These are phyloP conservation scores for Jackrogersella minutella DNA, from an alignment of 495 filamentous ascomycete species.

Conservation along the genomic window DNA sequence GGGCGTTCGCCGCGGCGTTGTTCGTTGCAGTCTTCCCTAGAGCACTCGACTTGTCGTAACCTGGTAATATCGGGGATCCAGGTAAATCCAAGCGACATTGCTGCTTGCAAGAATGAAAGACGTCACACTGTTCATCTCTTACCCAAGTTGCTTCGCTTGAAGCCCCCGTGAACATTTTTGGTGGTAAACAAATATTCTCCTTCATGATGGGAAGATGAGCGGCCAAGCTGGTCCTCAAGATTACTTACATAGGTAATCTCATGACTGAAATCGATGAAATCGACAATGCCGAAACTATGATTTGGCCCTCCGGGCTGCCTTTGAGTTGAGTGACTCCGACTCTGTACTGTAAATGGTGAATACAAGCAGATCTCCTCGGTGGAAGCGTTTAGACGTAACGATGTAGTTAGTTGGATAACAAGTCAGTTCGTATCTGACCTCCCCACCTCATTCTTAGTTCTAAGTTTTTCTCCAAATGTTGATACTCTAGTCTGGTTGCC, in stretches of 20 bases:
- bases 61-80: neutral
- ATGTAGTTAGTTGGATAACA: neutral
- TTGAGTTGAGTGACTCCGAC: neutral
- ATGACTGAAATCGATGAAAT: neutral
- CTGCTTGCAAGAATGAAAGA: neutral
- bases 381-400: neutral
- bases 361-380: neutral
- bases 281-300: neutral
- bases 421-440: neutral
- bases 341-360: neutral
- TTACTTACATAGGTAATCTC: neutral
- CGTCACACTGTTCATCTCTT: neutral
- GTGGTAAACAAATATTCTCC: neutral
- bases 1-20: slow-evolving; percentile 64
- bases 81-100: neutral
- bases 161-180: neutral
- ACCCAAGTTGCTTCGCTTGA: neutral
- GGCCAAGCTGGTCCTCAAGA: neutral
- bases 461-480: neutral
- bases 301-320: neutral
- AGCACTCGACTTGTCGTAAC: neutral
- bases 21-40: slow-evolving; percentile 51
- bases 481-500: neutral
- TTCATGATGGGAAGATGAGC: neutral
- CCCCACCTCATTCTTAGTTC: neutral